These are phyloP conservation scores for Choanephora cucurbitarum DNA, from an alignment of 371 early-diverging fungal genomes.

Conservation along the genomic window DNA sequence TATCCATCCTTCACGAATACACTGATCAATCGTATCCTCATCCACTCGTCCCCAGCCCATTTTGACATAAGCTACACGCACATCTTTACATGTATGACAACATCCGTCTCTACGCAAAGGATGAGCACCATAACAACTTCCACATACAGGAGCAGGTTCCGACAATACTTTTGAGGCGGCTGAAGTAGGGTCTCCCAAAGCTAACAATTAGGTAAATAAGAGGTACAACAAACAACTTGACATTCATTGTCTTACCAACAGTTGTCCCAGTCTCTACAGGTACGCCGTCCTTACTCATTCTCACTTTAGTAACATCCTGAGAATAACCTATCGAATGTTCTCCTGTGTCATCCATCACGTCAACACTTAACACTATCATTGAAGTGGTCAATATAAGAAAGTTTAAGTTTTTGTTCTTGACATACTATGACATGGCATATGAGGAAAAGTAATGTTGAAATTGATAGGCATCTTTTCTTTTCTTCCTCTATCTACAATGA, in stretches of 20 bases:
- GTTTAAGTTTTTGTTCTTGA: neutral
- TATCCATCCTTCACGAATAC: conserved; percentile 84
- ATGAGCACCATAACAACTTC: conserved; percentile 86
- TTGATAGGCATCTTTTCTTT: conserved; percentile 90
- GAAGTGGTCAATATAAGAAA: neutral
- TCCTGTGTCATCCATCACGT: conserved; percentile 94
- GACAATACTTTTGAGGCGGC: conserved; percentile 40
- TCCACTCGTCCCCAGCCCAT: conserved; percentile 81
- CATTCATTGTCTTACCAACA: conserved; percentile 42
- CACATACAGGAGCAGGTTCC: conserved; percentile 72
- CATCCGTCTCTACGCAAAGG: conserved; percentile 71
- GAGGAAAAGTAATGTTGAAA: conserved; percentile 89
- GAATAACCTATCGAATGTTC: conserved; percentile 58
- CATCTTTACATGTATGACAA: conserved; percentile 95
- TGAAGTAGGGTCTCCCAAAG: conserved; percentile 49
- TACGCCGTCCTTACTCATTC: conserved; percentile 71
- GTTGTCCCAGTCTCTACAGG: conserved; percentile 61
- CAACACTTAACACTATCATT: conserved; percentile 75
- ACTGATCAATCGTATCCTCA: conserved; percentile 86
- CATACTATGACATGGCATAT: conserved; percentile 89
- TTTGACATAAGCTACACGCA: conserved; percentile 81
- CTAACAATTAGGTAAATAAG: conserved; percentile 14
- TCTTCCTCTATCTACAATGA: conserved; percentile 84
- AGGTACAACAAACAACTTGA: too few relatives aligned
- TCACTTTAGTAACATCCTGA: conserved; percentile 81